Evolutionary conservation across 1,139 yeast genomes (phyloP), one percentile per base, ranked within the genome.

Genomic region (Suhomyces panamericanus): DNA sequence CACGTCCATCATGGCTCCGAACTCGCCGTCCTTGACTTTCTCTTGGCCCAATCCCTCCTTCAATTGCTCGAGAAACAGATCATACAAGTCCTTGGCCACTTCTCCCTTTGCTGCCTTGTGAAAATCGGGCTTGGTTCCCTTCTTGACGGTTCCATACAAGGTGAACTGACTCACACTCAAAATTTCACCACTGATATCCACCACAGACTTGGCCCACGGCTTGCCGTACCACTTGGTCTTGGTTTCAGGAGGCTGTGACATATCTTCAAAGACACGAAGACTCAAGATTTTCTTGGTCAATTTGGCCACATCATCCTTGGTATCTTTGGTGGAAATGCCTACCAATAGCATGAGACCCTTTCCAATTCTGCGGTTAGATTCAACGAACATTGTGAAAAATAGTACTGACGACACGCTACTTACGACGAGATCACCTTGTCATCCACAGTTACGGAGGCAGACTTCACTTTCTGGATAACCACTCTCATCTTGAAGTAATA

Each of bases 1-100:
- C 13, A 93, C 96, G 51, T 88, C 96, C 99, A 93, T 93, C 96
- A 91, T 87, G 8, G 95, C 98, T 0, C 98, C 99, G 63, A 93
- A 93, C 46, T 80, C 75, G 1, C 99, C 99, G 57, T 89, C 96
- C 51, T 84, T 77, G 6, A 90, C 95, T 39, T 78, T 75, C 0
- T 74, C 79, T 1, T 68, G 70, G 0, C 91, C 95, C 32, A 86
- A 56, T n/a, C 68, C 81, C n/a, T 50, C 60, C 39, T 66, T 71
- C 60, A 83, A 70, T 49, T 67, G 67, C 0, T 51, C 53, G 49
- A 88, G 66, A 46, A 90, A 87, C 37, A 62, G 58, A n/a, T 84
- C 77, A 60, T 90, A 93, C 45, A 89, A 66, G 13, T 70, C 80
- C 27, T 70, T 67, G 0, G 98, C 97, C 1, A 74, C 64, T n/a